A percentile compares a stretch with the other conserved stretches of the same genome.
phyloP scores from a whole-genome alignment of 441 rosid genomes.

The Melastoma candidum region DNA sequence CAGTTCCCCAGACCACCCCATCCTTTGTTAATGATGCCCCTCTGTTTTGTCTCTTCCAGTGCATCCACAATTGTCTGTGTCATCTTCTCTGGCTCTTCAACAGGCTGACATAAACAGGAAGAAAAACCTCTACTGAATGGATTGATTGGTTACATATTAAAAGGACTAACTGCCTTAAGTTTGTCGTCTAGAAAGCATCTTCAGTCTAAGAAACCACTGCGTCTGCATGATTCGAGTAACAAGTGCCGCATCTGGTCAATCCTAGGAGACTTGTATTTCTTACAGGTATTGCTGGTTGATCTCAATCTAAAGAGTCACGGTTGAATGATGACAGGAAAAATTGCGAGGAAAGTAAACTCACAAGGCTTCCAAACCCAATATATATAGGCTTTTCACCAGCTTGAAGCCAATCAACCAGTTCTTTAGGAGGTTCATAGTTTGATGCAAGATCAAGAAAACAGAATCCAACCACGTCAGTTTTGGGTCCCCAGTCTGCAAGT shows the following conservation, averaged over 20 bases:
- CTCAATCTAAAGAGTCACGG: background rate
- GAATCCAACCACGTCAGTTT: slow-evolving; percentile 93
- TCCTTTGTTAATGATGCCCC: slow-evolving; percentile 96
- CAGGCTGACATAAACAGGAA: slow-evolving; percentile 49
- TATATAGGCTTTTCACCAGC: slow-evolving; percentile 90
- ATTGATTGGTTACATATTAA: too few species aligned
- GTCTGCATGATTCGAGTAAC: too few species aligned
- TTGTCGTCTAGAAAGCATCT: too few species aligned
- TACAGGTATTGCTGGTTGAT: background rate
- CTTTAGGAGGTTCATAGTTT: slow-evolving; percentile 88
- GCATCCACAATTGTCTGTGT: slow-evolving; percentile 80
- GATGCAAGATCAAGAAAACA: slow-evolving; percentile 98
- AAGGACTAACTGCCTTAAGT: too few species aligned
- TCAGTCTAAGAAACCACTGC: too few species aligned
- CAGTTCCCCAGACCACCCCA: slow-evolving; percentile 98
- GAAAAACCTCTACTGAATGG: background rate
- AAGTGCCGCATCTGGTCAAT: too few species aligned
- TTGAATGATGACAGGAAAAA: background rate
- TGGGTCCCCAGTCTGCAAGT: slow-evolving; percentile 91
- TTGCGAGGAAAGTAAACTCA: slow-evolving; percentile 33
- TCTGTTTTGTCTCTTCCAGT: slow-evolving; percentile 70
- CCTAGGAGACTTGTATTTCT: too few species aligned
- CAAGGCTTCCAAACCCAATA: slow-evolving; percentile 97
- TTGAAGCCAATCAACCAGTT: slow-evolving; percentile 78
- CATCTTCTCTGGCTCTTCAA: slow-evolving; percentile 87